Evolutionary conservation across 352 stramenopile genomes (phyloP), one percentile per base, ranked within the genome.

Genomic region (Phytophthora boehmeriae): DNA sequence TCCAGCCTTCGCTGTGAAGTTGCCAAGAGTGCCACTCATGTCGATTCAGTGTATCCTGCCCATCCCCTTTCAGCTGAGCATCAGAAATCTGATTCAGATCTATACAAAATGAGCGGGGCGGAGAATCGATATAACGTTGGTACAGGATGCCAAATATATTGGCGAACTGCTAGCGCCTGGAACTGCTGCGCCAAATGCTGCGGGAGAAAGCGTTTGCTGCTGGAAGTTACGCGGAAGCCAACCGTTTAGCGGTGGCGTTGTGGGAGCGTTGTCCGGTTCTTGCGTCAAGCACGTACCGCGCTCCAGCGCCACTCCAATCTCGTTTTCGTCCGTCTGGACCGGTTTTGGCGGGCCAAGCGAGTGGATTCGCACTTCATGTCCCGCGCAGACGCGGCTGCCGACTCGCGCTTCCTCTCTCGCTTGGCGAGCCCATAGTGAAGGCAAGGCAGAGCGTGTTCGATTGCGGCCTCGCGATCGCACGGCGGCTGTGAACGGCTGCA

Each of bases 301-400:
- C 27, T 10, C 16, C 17, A 41, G 23, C 50, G 63, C 52, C 58
- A 50, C 58, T 16, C 38, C 38, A 44, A 44, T 44, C 38, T 44
- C 38, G 64, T 73, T 66, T 73, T 60, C 60, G 49, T 57, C 52
- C 44, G 19, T 5, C 8, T 45, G 66, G 47, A 73, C 66, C 50
- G 66, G 66, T 73, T 73, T 42, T 73, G 47, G 47, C 3, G 6
- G 3, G 6, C 27, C 27, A 36, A 25, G 4, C 38, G 43, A 13
- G 60, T 73, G 60, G 66, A 73, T 73, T 66, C 60, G 38, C 38
- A 59, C 47, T 32, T 65, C 66, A 66, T 70, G 54, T 56, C 66
- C 56, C 60, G 65, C 48, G 60, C 53, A 66, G 59, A 64, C 51
- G 54, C 59, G 54, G 60, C 59, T 64, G 64, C 41, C 28, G 20